Percentiles rank a stretch among this genome's conserved stretches.
These are phyloP conservation scores for Leersia perrieri DNA, from an alignment of 176 grass and related monocot genomes.

Conservation along the genomic window DNA sequence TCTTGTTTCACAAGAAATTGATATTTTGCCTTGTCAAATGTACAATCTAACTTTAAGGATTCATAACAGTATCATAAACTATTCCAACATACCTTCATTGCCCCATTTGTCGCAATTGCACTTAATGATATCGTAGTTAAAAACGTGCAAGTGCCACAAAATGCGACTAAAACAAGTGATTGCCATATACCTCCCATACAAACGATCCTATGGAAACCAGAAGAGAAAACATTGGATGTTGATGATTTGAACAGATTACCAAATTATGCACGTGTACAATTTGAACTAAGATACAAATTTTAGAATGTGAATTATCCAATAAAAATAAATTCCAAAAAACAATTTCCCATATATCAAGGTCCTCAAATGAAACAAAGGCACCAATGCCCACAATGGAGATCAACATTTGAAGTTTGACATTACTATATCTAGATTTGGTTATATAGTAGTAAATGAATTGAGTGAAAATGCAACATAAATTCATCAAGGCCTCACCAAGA, in stretches of 20 bases:
- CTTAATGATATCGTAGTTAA: constrained; percentile 88
- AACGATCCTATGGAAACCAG: constrained; percentile 67
- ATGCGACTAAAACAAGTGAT: constrained; percentile 66
- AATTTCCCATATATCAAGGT: constrained; percentile 11
- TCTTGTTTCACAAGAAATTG: background rate
- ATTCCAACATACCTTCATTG: constrained; percentile 78
- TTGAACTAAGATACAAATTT: background rate
- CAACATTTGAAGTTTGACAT: background rate
- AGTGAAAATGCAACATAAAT: background rate
- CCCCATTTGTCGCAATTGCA: constrained; percentile 96
- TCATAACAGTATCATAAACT: background rate
- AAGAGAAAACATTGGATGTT: background rate
- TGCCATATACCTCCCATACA: constrained; percentile 86
- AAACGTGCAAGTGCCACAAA: constrained; percentile 88
- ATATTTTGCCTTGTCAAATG: background rate
- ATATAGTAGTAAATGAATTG: background rate
- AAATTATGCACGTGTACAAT: background rate
- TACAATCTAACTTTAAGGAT: background rate
- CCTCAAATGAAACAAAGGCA: background rate
- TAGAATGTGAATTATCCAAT: background rate
- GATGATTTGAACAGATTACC: background rate
- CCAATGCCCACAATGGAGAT: background rate
- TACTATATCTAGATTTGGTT: background rate
- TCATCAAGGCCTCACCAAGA: background rate
- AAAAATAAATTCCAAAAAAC: constrained; percentile 8